Conservation (phyloP, 306 rosid species). For the Sindora glabra region DNA sequence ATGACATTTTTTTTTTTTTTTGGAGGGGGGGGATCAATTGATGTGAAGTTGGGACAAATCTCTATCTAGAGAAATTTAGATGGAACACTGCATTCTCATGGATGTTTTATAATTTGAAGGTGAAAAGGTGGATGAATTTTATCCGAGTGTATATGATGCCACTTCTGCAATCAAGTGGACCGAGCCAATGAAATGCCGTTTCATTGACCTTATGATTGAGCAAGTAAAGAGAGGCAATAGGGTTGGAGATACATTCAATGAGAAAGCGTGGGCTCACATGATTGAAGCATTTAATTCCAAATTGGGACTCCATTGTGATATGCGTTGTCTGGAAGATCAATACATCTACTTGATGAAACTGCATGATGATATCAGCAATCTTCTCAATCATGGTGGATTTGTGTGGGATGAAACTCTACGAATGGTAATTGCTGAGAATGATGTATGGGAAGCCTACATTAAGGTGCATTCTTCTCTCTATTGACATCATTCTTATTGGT, state of each 20-base stretch:
- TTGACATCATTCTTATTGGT: not conserved
- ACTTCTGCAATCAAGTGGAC: conserved; percentile 45
- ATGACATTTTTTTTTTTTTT: too few species aligned
- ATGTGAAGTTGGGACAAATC: too few species aligned
- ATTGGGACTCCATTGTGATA: conserved; percentile 41
- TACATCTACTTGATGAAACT: conserved; percentile 51
- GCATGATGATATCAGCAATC: conserved; percentile 32
- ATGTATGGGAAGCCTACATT: conserved; percentile 52
- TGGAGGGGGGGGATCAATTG: too few species aligned
- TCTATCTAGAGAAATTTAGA: not conserved
- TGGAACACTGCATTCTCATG: conserved; percentile 1
- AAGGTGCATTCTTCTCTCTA: conserved; percentile 38
- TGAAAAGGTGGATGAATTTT: conserved; percentile 16
- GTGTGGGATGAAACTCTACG: conserved; percentile 59
- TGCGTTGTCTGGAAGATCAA: conserved; percentile 36
- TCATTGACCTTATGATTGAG: conserved; percentile 53
- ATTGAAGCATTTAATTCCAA: conserved; percentile 28
- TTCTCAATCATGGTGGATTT: conserved; percentile 46
- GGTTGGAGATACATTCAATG: conserved; percentile 33
- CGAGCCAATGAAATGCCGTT: conserved; percentile 34
- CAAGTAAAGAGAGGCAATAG: conserved; percentile 40
- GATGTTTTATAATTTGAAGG: conserved; percentile 32
- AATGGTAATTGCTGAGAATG: conserved; percentile 42
- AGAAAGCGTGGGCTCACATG: conserved; percentile 55
- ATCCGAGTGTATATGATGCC: conserved; percentile 6